Evolutionary conservation across 768 basidiomycete genomes (phyloP), one percentile per base, ranked within the genome.

Genomic region (Aureoboletus auriporus): DNA sequence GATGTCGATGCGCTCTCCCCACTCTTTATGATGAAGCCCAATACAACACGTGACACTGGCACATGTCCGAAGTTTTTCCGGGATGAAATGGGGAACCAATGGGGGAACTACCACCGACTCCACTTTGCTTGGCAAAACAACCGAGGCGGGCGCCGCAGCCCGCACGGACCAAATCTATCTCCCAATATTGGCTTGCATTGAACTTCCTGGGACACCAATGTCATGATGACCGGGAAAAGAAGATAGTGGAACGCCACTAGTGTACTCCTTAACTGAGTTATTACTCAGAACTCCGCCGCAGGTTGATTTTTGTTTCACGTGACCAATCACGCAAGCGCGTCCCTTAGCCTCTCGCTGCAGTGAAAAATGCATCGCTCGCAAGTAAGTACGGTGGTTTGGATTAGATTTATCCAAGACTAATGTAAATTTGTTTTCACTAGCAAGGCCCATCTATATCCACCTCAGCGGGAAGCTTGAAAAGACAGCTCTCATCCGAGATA

Each of bases 281-380:
- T 23, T 23, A 4, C 20, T 23, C 20, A 23, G 20, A 23, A 23
- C 20, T 23, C 20, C 20, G 20, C 20, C 4, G 20, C 20, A 4
- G 4, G 47, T 54, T 63, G 65, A 57, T 42, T 62, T 66, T 36
- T 17, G 1, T 1, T 30, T 26, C 63, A 64, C 65, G 65, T 64
- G 63, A 66, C 50, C 27, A 3, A 28, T 37, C 46, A 39, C 51
- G 50, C 44, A 23, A 16, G 4, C 29, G 10, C 16, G 20, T 39
- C 38, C 10, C 27, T n/a, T n/a, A 8, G 14, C 6, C 40, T 16
- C 7, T 14, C n/a, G 13, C 11, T 31, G 23, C 33, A 14, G 12
- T 33, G 11, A 13, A 31, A 14, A n/a, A 63, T 56, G 61, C 45
- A 49, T 23, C 52, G 40, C 44, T 31, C 43, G n/a, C 60, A 49